phyloP scores from a whole-genome alignment of 208 protist species.

The Porcisia hertigi region DNA sequence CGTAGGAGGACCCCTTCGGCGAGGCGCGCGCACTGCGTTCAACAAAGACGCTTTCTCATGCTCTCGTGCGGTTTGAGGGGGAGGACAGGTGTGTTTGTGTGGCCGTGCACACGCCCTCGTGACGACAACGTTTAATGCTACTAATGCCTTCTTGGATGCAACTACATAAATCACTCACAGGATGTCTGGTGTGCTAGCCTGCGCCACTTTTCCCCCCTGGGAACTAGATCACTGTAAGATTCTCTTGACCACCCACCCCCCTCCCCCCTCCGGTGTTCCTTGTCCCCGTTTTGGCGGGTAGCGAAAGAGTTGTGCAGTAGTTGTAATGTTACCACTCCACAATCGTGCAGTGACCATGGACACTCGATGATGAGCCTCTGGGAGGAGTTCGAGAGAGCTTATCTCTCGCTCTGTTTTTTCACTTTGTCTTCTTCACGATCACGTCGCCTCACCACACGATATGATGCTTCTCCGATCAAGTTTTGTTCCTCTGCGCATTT shows the following conservation, averaged over 20 bases:
- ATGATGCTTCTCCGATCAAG: background rate
- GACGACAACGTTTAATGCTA: slow-evolving; percentile 12
- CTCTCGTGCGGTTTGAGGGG: background rate
- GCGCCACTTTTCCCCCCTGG: background rate
- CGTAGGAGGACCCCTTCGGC: slow-evolving; percentile 34
- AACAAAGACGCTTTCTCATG: background rate
- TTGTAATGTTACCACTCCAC: background rate
- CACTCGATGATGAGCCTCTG: background rate
- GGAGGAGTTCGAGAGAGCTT: background rate
- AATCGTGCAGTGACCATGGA: background rate
- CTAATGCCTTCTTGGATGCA: background rate
- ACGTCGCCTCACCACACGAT: background rate
- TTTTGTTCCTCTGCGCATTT: slow-evolving; percentile 14
- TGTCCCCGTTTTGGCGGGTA: too few relatives aligned
- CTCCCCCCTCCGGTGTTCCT: background rate
- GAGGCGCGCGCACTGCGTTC: background rate
- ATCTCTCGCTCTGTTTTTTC: background rate
- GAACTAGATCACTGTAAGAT: background rate
- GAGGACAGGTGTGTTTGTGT: background rate
- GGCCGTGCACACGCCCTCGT: background rate
- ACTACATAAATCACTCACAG: background rate
- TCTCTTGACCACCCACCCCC: too few relatives aligned
- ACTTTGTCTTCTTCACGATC: background rate
- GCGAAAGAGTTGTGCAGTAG: background rate
- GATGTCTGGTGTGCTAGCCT: background rate